Percentiles rank a stretch among this genome's conserved stretches.
Evolutionary conservation across 306 rosid genomes (phyloP).

Genomic region (Castanopsis chinensis): DNA sequence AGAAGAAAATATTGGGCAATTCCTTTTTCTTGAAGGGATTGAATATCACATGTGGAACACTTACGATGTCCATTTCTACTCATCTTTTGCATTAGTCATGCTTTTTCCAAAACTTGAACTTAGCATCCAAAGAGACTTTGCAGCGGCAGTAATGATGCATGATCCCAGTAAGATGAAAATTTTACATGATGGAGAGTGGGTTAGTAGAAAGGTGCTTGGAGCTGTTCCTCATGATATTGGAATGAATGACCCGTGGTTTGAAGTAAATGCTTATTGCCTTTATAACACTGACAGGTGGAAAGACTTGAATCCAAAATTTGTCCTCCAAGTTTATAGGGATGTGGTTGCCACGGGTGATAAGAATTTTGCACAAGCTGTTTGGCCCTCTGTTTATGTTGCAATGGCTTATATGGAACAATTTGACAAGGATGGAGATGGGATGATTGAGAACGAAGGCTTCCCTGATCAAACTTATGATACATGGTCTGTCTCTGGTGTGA

Average conservation of each 20-base stretch:
- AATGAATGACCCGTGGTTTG: conserved; percentile 87
- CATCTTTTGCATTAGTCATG: conserved; percentile 79
- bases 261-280: conserved; percentile 82
- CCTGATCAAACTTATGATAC: conserved; percentile 99
- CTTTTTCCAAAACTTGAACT: conserved; percentile 92
- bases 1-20: conserved; percentile 93
- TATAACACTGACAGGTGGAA: conserved; percentile 93
- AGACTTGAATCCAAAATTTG: conserved; percentile 97
- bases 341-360: conserved; percentile 89
- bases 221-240: conserved; percentile 99
- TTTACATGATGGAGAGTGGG: conserved; percentile 64
- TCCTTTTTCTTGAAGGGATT: conserved; percentile 83
- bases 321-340: conserved; percentile 93
- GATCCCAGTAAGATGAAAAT: conserved; percentile 77
- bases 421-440: conserved; percentile 88
- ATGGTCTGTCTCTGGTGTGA: conserved; percentile 92
- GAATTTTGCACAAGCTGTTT: conserved; percentile 87
- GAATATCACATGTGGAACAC: conserved; percentile 98
- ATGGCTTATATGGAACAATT: conserved; percentile 96
- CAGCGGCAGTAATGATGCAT: conserved; percentile 95
- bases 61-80: conserved; percentile 86
- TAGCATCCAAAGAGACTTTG: conserved; percentile 95
- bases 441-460: conserved; percentile 95
- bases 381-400: conserved; percentile 96
- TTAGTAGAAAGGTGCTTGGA: conserved; percentile 81